Evolutionary conservation across 495 filamentous ascomycete genomes (phyloP).

Genomic region (Pyrenopolyporus hunteri): DNA sequence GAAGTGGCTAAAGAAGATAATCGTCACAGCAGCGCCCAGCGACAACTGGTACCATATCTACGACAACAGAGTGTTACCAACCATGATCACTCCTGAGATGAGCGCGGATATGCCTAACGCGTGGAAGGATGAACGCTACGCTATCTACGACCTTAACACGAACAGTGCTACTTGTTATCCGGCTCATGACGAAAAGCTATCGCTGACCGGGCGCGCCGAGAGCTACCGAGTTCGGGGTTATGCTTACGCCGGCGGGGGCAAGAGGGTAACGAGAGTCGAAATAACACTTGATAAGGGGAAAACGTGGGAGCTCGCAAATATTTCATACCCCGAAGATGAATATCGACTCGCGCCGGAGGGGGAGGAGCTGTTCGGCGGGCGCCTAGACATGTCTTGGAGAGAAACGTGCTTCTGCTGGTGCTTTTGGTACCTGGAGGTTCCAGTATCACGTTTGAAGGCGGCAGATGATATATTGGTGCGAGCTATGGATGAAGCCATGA

Average conservation of each 20-base stretch:
- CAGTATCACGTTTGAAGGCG: constrained; percentile 63
- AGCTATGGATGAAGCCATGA: constrained; percentile 92
- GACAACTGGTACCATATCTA: constrained; percentile 98
- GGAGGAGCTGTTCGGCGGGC: constrained; percentile 74
- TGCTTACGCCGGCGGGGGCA: constrained; percentile 90
- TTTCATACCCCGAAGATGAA: constrained; percentile 85
- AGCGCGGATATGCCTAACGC: constrained; percentile 73
- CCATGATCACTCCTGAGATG: constrained; percentile 84
- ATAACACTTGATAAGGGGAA: constrained; percentile 84
- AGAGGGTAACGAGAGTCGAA: constrained; percentile 82
- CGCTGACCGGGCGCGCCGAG: constrained; percentile 53
- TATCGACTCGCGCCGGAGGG: constrained; percentile 72
- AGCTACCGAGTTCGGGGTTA: constrained; percentile 78
- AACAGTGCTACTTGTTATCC: constrained; percentile 87
- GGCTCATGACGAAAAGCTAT: constrained; percentile 75
- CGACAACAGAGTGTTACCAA: constrained; percentile 91
- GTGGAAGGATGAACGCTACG: constrained; percentile 93
- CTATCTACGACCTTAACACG: constrained; percentile 90
- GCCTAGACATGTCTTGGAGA: constrained; percentile 80
- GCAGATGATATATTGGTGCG: constrained; percentile 81
- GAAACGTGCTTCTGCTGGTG: constrained; percentile 92
- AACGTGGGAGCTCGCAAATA: constrained; percentile 80
- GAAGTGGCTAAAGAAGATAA: constrained; percentile 90
- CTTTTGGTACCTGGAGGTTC: constrained; percentile 84
- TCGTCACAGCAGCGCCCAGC: constrained; percentile 78